Evolutionary conservation across 371 early-diverging fungal genomes (phyloP).

Genomic region (Batrachochytrium dendrobatidis): DNA sequence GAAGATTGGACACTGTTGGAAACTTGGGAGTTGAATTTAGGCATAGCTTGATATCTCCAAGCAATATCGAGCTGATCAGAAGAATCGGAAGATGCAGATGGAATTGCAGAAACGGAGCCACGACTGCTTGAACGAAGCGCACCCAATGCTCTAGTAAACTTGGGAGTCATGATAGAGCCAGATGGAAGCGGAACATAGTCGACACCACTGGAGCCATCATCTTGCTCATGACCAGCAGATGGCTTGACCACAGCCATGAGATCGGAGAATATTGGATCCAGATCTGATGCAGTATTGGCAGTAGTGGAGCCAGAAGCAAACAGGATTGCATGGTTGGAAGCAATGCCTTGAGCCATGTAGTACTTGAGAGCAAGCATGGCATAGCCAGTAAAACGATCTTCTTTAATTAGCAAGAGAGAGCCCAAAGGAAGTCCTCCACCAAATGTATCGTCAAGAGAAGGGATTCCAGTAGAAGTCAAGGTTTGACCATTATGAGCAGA

Average conservation of each 20-base stretch:
- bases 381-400: constrained; percentile 79
- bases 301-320: constrained; percentile 58
- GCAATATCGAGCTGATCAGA: constrained; percentile 79
- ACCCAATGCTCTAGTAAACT: not conserved
- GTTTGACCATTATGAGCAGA: constrained; percentile 74
- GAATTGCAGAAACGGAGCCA: constrained; percentile 9
- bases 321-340: constrained; percentile 64
- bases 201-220: constrained; percentile 9
- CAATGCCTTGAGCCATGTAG: constrained; percentile 80
- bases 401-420: constrained; percentile 66
- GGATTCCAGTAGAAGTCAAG: constrained; percentile 78
- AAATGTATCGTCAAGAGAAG: constrained; percentile 71
- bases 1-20: too few relatives aligned
- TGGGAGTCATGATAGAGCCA: not conserved
- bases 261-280: not conserved
- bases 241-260: constrained; percentile 7
- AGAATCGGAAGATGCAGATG: constrained; percentile 24
- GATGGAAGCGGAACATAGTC: not conserved
- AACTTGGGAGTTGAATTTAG: constrained; percentile 58
- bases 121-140: not conserved
- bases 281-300: not conserved
- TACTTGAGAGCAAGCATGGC: constrained; percentile 71
- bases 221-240: constrained; percentile 11
- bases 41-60: constrained; percentile 83
- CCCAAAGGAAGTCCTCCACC: constrained; percentile 86